A percentile compares a stretch with the other conserved stretches of the same genome.
Evolutionary conservation across 208 protist genomes (phyloP).

Genomic region (Angomonas deanei): DNA sequence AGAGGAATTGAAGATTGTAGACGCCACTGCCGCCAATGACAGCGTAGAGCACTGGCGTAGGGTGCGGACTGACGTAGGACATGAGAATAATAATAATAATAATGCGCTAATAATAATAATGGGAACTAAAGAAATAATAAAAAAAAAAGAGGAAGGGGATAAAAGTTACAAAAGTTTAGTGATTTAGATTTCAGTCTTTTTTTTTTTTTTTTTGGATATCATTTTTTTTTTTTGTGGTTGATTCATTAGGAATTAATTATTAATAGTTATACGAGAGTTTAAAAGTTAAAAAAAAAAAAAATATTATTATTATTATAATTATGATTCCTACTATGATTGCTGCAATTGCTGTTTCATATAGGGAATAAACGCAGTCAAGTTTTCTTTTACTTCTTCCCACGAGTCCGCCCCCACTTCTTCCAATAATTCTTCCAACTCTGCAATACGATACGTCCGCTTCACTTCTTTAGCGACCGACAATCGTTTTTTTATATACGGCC

Average conservation of each 20-base stretch:
- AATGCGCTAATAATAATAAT: background rate
- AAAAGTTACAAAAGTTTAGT: conserved; percentile 10
- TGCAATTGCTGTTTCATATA: conserved; percentile 54
- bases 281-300: conserved; percentile 4
- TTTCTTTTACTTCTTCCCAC: conserved; percentile 64
- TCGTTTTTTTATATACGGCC: conserved; percentile 44
- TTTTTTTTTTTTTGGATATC: no score
- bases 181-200: conserved; percentile 3
- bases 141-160: conserved; percentile 10
- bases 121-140: background rate
- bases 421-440: conserved; percentile 2
- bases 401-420: conserved; percentile 36
- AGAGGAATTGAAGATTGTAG: conserved; percentile 64
- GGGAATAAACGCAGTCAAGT: conserved; percentile 58
- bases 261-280: no score
- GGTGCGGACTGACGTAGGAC: conserved; percentile 50
- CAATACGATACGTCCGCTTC: conserved; percentile 29
- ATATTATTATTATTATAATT: conserved; percentile 2
- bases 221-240: no score
- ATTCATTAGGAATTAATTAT: conserved; percentile 5
- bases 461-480: conserved; percentile 34
- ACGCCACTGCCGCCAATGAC: conserved; percentile 89
- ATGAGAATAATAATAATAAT: conserved; percentile 2
- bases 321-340: conserved; percentile 11
- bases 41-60: conserved; percentile 38